Conservation (phyloP, 495 filamentous ascomycete genomes). For the Xylaria telfairii region DNA sequence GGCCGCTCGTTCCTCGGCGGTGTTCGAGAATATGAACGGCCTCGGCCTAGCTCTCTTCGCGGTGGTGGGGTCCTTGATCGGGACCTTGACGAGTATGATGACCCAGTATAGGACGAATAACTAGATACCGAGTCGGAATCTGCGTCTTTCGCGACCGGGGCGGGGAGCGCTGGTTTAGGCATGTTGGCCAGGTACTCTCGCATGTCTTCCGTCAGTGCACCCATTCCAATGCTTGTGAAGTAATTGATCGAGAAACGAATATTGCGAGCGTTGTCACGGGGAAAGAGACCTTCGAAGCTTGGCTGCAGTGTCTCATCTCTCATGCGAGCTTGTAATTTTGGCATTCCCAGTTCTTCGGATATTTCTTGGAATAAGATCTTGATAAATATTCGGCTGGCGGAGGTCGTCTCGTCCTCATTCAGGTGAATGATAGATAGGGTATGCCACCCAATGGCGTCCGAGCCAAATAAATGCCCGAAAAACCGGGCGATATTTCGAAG, state of each 20-base stretch:
- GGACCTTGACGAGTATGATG: slow-evolving; percentile 60
- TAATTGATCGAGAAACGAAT: slow-evolving; percentile 99
- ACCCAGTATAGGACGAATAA: slow-evolving; percentile 67
- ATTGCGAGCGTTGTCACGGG: slow-evolving; percentile 82
- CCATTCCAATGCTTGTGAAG: slow-evolving; percentile 97
- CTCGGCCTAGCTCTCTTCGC: slow-evolving; percentile 37
- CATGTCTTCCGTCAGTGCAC: slow-evolving; percentile 93
- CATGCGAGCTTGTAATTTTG: slow-evolving; percentile 74
- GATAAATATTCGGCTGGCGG: slow-evolving; percentile 94
- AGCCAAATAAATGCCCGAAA: slow-evolving; percentile 88
- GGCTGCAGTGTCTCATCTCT: slow-evolving; percentile 78
- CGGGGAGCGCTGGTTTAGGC: slow-evolving; percentile 75
- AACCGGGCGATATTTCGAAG: slow-evolving; percentile 94
- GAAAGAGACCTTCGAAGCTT: slow-evolving; percentile 87
- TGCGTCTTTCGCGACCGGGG: slow-evolving; percentile 63
- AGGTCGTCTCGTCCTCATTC: slow-evolving; percentile 96
- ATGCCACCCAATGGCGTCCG: slow-evolving; percentile 91
- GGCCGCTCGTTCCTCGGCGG: slow-evolving; percentile 43
- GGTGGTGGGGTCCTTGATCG: slow-evolving; percentile 47
- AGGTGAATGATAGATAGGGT: slow-evolving; percentile 82
- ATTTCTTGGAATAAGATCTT: slow-evolving; percentile 97
- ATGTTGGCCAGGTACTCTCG: slow-evolving; percentile 85
- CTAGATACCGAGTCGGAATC: slow-evolving; percentile 70
- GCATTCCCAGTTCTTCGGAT: slow-evolving; percentile 82
- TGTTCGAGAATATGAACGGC: slow-evolving; percentile 49